phyloP scores from a whole-genome alignment of 805 yeast genomes.

The Wickerhamiella slavikovae region DNA sequence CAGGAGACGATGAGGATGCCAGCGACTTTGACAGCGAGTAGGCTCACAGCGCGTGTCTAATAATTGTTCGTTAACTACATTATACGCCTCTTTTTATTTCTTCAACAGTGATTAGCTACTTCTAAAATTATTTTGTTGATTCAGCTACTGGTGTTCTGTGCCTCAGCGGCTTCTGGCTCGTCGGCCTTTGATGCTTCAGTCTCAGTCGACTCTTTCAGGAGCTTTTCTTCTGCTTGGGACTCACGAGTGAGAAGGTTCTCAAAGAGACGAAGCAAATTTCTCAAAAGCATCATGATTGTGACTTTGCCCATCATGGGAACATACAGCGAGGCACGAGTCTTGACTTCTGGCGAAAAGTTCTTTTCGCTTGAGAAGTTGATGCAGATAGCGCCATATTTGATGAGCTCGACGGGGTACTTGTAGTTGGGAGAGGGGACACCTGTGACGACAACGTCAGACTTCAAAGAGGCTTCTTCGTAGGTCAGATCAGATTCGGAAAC shows the following conservation, averaged over 20 bases:
- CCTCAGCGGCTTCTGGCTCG: not conserved
- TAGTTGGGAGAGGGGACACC: constrained; percentile 79
- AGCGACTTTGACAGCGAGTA: not conserved
- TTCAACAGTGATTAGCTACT: too few relatives aligned
- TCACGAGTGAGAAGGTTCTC: constrained; percentile 29
- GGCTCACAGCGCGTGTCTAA: not conserved
- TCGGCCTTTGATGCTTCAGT: not conserved
- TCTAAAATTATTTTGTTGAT: not conserved
- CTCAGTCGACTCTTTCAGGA: too few relatives aligned
- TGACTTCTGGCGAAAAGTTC: constrained; percentile 64
- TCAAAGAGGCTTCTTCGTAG: constrained; percentile 43
- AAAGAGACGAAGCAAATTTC: constrained; percentile 68
- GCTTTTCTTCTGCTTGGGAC: not conserved
- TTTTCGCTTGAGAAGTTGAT: constrained; percentile 77
- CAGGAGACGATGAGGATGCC: constrained; percentile 23
- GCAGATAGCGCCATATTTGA: constrained; percentile 75
- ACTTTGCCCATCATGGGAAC: constrained; percentile 95
- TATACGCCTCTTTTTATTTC: too few relatives aligned
- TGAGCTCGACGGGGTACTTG: constrained; percentile 66
- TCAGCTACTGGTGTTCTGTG: not conserved
- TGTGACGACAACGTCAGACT: constrained; percentile 82
- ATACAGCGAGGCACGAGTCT: constrained; percentile 69
- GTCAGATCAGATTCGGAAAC: constrained; percentile 37
- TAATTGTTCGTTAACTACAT: too few relatives aligned
- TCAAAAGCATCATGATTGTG: constrained; percentile 80